Evolutionary conservation across 2,329 filamentous ascomycete species (phyloP), one percentile per base, ranked within the genome.

Genomic region (Alternaria alternata): DNA sequence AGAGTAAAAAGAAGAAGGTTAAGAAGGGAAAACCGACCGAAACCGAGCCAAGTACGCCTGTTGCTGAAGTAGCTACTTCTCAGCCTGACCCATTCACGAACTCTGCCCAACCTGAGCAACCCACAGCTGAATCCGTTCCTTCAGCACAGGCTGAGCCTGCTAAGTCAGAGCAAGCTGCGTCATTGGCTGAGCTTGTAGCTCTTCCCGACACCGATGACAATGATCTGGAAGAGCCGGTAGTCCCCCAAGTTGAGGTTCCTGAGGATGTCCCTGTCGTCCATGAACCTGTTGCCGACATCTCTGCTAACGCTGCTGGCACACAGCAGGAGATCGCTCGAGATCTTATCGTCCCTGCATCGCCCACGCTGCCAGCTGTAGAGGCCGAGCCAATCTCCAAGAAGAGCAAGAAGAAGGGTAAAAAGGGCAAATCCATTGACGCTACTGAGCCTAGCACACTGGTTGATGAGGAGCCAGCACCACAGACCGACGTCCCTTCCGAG

Each of bases 1-100:
- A 83, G 63, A 79, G 47, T 4, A 65, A 79, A 12, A 84, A 84
- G 59, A 79, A 81, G 54, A 69, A 65, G 38, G 59, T 59, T 1
- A 69, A 67, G 55, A 63, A 64, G 42, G 57, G 42, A 12, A 64
- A 64, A 32, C 36, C 53, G 3, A 24, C 32, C 22, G 65, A 64
- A 4, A 44, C 59, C 2, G 62, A 67, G 41, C 64, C 61, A 20
- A 55, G 43, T 20, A 67, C 59, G 11, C 42, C 60, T 22, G 24
- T 34, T 7, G 41, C 18, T 36, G 66, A 67, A 48, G 58, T 63
- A 16, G 12, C 44, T 11, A 28, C 34, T 7, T 12, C 46, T n/a
- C 41, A 47, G 24, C 41, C 41, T 12, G 54, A 57, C 11, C 38
- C 18, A 4, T 24, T 42, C 24, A 16, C n/a, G 14, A 51, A 52